These are phyloP conservation scores for Pelargonium cotyledonis DNA, from an alignment of 441 rosid genomes.

Conservation along the genomic window DNA sequence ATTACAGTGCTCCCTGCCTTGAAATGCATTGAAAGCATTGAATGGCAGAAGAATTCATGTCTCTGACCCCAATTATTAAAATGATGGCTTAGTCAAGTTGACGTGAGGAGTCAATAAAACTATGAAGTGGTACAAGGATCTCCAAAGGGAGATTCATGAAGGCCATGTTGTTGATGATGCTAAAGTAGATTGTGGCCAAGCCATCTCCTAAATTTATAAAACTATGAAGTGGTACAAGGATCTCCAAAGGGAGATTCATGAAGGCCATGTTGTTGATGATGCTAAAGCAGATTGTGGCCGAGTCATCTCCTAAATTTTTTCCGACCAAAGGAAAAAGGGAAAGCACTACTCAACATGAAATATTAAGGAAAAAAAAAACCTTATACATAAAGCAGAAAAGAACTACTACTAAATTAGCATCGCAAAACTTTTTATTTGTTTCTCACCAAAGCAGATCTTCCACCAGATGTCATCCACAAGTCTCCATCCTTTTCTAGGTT, in stretches of 20 bases:
- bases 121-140: neutral
- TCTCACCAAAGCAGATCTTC: slow-evolving; percentile 69
- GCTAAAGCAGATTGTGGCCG: neutral
- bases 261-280: neutral
- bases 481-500: slow-evolving; percentile 43
- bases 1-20: neutral
- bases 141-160: neutral
- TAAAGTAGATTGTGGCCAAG: neutral
- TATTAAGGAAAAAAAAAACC: slow-evolving; percentile 2
- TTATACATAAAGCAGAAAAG: neutral
- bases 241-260: neutral
- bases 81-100: neutral
- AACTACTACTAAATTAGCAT: slow-evolving; percentile 11
- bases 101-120: neutral
- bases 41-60: slow-evolving; percentile 3
- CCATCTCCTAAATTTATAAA: neutral
- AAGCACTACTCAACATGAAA: neutral
- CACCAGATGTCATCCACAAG: slow-evolving; percentile 79
- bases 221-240: neutral
- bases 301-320: neutral
- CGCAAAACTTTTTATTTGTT: slow-evolving; percentile 10
- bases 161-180: neutral
- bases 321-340: slow-evolving; percentile 2
- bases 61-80: neutral
- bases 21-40: slow-evolving; percentile 3